These are phyloP conservation scores for Themeda triandra DNA, from an alignment of 176 grass and related monocot genomes.

Conservation along the genomic window DNA sequence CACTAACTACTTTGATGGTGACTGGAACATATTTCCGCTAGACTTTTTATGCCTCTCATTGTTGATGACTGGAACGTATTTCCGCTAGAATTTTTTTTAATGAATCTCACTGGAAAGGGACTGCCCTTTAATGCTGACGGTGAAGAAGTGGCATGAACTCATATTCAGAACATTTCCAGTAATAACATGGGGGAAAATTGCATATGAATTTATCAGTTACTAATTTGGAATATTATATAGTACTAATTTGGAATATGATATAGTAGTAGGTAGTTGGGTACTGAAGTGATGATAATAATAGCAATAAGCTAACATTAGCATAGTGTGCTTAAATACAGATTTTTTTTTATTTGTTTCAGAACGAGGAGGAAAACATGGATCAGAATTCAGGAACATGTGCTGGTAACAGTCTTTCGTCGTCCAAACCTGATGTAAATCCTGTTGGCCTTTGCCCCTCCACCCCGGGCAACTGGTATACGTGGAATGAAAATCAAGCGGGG, in stretches of 20 bases:
- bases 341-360: background rate
- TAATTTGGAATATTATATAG: background rate
- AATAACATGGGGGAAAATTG: background rate
- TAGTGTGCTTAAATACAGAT: background rate
- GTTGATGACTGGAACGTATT: constrained; percentile 8
- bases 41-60: background rate
- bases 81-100: background rate
- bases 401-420: too few species aligned
- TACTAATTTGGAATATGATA: background rate
- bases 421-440: too few species aligned
- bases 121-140: constrained; percentile 17
- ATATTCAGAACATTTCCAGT: background rate
- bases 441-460: too few species aligned
- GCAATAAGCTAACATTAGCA: background rate
- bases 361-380: background rate
- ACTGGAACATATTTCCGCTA: constrained; percentile 4
- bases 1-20: constrained; percentile 36
- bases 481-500: too few species aligned
- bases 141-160: background rate
- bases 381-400: too few species aligned
- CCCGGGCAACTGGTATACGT: too few species aligned
- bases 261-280: background rate
- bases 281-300: background rate
- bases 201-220: background rate
- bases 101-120: constrained; percentile 11